Percentiles rank a stretch among this genome's conserved stretches.
These are phyloP conservation scores for Trichoderma pleuroti DNA, from an alignment of 2,329 filamentous ascomycete species.

Conservation along the genomic window DNA sequence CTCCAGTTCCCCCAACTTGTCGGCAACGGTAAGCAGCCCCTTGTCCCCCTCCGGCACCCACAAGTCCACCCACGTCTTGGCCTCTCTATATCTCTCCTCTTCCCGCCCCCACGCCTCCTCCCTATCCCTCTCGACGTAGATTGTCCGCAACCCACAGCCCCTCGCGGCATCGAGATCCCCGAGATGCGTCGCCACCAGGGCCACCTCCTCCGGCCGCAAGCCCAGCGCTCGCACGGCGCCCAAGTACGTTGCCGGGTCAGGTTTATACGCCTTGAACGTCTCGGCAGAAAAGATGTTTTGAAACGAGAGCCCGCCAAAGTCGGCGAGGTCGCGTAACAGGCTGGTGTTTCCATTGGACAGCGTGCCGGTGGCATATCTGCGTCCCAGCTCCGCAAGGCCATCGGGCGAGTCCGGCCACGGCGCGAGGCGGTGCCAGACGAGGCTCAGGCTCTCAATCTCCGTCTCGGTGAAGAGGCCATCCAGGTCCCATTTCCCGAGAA, in stretches of 20 bases:
- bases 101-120: constrained; percentile 62
- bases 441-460: constrained; percentile 61
- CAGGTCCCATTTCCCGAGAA: constrained; percentile 57
- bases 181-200: constrained; percentile 75
- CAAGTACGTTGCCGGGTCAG: constrained; percentile 62
- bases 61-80: constrained; percentile 43
- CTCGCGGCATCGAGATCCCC: constrained; percentile 65
- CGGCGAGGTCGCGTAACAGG: constrained; percentile 63
- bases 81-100: constrained; percentile 48
- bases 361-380: constrained; percentile 60
- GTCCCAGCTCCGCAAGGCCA: constrained; percentile 53
- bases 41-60: constrained; percentile 35
- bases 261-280: constrained; percentile 73
- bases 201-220: constrained; percentile 57
- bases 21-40: constrained; percentile 33
- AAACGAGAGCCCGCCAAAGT: constrained; percentile 59
- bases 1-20: constrained; percentile 26
- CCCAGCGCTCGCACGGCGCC: constrained; percentile 62
- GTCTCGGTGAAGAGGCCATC: constrained; percentile 57
- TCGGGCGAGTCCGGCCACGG: constrained; percentile 63
- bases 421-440: constrained; percentile 67
- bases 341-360: constrained; percentile 71
- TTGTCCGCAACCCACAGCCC: constrained; percentile 59
- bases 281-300: constrained; percentile 61
- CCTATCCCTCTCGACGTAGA: constrained; percentile 66